These are phyloP conservation scores for Cystoderma amianthinum DNA, from an alignment of 768 basidiomycete genomes.

Conservation along the genomic window DNA sequence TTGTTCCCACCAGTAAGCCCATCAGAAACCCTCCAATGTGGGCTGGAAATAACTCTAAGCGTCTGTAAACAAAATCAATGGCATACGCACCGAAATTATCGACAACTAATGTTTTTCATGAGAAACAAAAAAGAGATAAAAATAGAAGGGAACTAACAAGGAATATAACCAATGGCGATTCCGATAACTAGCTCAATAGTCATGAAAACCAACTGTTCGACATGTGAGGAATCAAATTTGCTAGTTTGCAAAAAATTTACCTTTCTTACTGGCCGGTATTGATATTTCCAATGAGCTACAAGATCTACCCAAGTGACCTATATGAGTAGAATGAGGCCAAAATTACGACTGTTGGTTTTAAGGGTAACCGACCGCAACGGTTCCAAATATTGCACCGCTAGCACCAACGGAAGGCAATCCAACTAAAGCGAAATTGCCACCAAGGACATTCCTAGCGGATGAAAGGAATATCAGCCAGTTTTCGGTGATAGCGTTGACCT, in stretches of 20 bases:
- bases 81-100: conserved; percentile 76
- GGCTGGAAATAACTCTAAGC: conserved; percentile 29
- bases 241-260: conserved; percentile 28
- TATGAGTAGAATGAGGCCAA: neutral
- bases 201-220: conserved; percentile 69
- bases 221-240: too few relatives aligned
- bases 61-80: neutral
- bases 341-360: neutral
- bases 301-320: conserved; percentile 84
- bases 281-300: conserved; percentile 87
- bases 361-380: conserved; percentile 51
- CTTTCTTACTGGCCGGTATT: conserved; percentile 75
- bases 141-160: conserved; percentile 44
- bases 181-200: conserved; percentile 83
- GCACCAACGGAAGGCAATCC: conserved; percentile 89
- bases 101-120: conserved; percentile 45
- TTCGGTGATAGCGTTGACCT: neutral
- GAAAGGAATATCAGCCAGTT: conserved; percentile 1
- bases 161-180: conserved; percentile 77
- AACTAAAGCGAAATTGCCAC: conserved; percentile 88
- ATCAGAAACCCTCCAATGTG: conserved; percentile 87
- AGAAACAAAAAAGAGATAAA: conserved; percentile 1
- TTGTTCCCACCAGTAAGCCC: conserved; percentile 75
- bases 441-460: conserved; percentile 64
- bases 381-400: conserved; percentile 89